These are phyloP conservation scores for Alternaria arborescens DNA, from an alignment of 2,329 filamentous ascomycete species.

Conservation along the genomic window DNA sequence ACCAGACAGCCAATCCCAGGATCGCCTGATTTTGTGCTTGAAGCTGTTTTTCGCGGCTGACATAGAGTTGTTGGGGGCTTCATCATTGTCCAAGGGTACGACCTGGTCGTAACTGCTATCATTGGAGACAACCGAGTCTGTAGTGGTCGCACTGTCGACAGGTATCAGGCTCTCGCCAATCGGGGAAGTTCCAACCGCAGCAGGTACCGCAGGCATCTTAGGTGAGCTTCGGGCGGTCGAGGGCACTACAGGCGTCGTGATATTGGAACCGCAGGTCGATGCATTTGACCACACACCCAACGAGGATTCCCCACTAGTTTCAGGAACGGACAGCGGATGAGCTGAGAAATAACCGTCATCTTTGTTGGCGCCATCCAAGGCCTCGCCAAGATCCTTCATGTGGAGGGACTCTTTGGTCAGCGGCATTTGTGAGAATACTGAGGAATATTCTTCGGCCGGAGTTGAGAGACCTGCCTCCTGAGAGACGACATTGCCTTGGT, in stretches of 20 bases:
- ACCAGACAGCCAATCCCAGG: conserved; percentile 22
- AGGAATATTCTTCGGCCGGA: conserved; percentile 6
- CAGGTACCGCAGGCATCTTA: conserved; percentile 41
- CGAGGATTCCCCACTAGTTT: neutral
- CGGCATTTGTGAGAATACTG: conserved; percentile 5
- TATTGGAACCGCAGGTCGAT: conserved; percentile 24
- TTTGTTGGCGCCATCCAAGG: conserved; percentile 1
- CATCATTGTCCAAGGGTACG: neutral
- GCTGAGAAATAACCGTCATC: neutral
- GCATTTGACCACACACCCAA: conserved; percentile 13
- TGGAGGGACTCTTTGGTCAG: conserved; percentile 16
- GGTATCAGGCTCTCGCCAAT: conserved; percentile 90
- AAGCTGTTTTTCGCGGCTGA: conserved; percentile 7
- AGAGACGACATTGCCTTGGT: conserved; percentile 22
- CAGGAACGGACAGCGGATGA: neutral
- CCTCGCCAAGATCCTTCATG: conserved; percentile 16
- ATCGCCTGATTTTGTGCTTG: conserved; percentile 28
- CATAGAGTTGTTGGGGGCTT: neutral
- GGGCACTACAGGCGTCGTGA: conserved; percentile 9
- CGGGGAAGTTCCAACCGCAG: conserved; percentile 91
- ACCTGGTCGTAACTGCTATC: conserved; percentile 25
- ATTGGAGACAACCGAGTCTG: conserved; percentile 13
- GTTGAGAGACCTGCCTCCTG: conserved; percentile 23
- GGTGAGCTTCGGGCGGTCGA: conserved; percentile 46
- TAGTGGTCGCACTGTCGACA: conserved; percentile 72